A percentile compares a stretch with the other conserved stretches of the same genome.
Conservation (phyloP, 108 stramenopile genomes). For the Hondaea fermentalgiana region DNA sequence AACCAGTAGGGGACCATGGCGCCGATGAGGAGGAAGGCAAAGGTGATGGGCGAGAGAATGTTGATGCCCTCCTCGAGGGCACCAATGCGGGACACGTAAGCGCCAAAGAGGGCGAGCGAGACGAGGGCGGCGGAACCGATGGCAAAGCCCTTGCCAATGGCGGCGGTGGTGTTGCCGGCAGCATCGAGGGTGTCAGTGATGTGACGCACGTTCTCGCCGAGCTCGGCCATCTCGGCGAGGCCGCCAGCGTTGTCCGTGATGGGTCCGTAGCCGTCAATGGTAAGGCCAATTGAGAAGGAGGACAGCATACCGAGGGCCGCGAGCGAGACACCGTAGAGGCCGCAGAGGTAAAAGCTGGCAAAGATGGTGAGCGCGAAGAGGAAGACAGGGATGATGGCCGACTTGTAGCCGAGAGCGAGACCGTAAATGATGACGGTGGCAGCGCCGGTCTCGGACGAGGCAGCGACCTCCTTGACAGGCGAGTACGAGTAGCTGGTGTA, state of each 20-base stretch:
- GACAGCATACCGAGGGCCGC: constrained; percentile 95
- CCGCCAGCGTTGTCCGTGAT: constrained; percentile 98
- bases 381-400: constrained; percentile 89
- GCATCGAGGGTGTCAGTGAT: constrained; percentile 97
- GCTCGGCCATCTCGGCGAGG: constrained; percentile 97
- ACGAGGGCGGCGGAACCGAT: constrained; percentile 97
- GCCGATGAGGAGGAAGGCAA: constrained; percentile 89
- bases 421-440: constrained; percentile 99
- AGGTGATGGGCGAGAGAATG: constrained; percentile 74
- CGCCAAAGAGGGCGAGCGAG: constrained; percentile 88
- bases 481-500: constrained; percentile 88
- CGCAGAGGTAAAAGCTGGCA: constrained; percentile 74
- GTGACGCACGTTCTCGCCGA: constrained; percentile 79
- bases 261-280: constrained; percentile 98
- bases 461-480: constrained; percentile 83
- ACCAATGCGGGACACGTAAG: constrained; percentile 82
- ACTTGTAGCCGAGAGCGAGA: constrained; percentile 94
- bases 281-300: constrained; percentile 92
- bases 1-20: constrained; percentile 97
- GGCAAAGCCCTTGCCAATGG: constrained; percentile 98
- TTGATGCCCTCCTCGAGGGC: constrained; percentile 54
- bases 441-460: constrained; percentile 87
- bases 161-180: constrained; percentile 97
- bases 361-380: constrained; percentile 84
- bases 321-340: constrained; percentile 92